Base-by-base conservation (phyloP, 768 basidiomycete genomes). In the Porphyrellus cyaneotinctus region DNA sequence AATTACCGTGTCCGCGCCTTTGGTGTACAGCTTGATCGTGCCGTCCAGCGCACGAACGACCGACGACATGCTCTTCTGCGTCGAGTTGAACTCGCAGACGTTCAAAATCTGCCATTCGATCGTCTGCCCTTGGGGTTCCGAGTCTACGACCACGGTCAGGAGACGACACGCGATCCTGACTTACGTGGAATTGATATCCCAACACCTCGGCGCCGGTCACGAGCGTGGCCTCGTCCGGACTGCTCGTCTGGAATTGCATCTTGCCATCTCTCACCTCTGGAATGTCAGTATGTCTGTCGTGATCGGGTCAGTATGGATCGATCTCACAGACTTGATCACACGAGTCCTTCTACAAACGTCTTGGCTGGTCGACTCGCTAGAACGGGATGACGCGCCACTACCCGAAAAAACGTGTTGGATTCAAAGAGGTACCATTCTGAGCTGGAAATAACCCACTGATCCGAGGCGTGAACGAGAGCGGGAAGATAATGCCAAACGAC, bases 51-150 rank as follows among this genome's bases (percentile, higher is more conserved):
- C 78, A 23, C 93, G 83, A 30, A 99, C 81, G 60, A 99, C 72
- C 2, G 95, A 95, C 24, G 97, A 98, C 97, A 99, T 98, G 53
- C 97, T 82, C 65, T 99, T 98, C 46, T 97, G 82, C 5, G 93
- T 91, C 22, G 93, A 97, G 67, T 98, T 98, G 79, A 99, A 99
- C 72, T 98, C 97, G 80, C 95, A 97, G 38, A 99, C 88, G 64
- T 98, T 98, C 53, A 99, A 71, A 51, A 98, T 82, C 64, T 97
- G 83, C 65, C 85, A 98, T 66, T 98, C 93, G 51, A 82, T 78
- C 1, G 77, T 72, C 49, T 75, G 70, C 18, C 91, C 65, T 87
- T 93, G 6, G 97, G 97, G 70, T 99, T 99, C 36, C 97, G 87
- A 2, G 79, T 95, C 94, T 97, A 66, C 49, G 44, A n/a, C 18